phyloP scores from a whole-genome alignment of 1,284 basidiomycete species.

The Inonotus hispidus region DNA sequence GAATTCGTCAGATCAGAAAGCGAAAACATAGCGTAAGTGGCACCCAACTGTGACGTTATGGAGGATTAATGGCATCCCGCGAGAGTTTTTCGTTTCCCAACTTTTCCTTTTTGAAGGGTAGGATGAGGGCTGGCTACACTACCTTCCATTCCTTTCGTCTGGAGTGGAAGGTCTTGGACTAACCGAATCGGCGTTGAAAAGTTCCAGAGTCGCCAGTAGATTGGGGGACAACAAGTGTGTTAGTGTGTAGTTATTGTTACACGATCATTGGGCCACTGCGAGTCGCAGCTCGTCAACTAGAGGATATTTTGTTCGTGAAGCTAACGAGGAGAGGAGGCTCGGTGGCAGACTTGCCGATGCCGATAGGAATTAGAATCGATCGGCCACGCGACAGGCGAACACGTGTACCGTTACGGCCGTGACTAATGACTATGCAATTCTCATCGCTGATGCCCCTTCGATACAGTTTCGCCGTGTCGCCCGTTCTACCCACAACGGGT shows the following conservation, averaged over 20 bases:
- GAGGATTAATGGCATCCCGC: background rate
- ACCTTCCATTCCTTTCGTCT: background rate
- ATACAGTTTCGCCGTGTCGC: constrained; percentile 16
- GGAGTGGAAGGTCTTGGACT: background rate
- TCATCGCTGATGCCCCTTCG: constrained; percentile 6
- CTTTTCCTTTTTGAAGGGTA: background rate
- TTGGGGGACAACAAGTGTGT: no score
- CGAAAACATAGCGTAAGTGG: background rate
- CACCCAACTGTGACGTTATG: background rate
- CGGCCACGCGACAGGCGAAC: constrained; percentile 13
- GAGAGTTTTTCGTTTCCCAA: background rate
- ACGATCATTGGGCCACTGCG: no score
- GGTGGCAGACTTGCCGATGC: no score
- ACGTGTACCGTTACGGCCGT: background rate
- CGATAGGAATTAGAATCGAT: background rate
- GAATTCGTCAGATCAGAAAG: no score
- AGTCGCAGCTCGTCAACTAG: no score
- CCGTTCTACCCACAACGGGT: background rate
- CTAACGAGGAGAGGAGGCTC: no score
- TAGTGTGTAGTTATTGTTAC: no score
- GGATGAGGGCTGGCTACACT: background rate
- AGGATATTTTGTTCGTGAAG: no score
- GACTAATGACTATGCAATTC: background rate
- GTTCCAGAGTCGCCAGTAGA: background rate
- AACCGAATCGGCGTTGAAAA: background rate